Evolutionary conservation across 257 asterid genomes (phyloP), one percentile per base, ranked within the genome.

Genomic region (Primulina tabacum): DNA sequence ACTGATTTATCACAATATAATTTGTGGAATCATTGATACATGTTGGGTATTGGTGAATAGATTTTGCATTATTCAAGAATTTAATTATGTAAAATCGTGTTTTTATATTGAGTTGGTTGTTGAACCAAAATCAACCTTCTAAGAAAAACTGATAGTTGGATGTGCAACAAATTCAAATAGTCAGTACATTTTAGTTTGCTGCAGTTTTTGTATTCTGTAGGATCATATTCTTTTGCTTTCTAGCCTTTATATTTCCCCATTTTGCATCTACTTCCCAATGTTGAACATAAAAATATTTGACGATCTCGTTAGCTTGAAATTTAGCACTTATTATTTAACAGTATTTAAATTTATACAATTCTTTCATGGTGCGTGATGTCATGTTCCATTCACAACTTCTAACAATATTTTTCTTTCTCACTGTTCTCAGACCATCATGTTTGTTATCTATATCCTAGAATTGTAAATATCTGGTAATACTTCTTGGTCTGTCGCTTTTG

Each of bases 1-100:
- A 61, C 29, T 17, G 50, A 71, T 50, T 24, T 60, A 8, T 9
- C n/a, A 29, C 37, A 17, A n/a, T 71, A 33, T 26, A 64, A 29
- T 66, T 61, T 32, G 21, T 40, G 47, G 65, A 56, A 21, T 12
- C n/a, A 43, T 21, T 16, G 57, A 64, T 75, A 24, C 10, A 43
- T 26, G 10, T 68, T 1, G 21, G 43, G 10, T 64, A 43, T 11
- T 43, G 16, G 53, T 11, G 53, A 12, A 38, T 38, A 38, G 50
- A 38, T 38, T 38, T 38, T 33, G 37, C 50, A 8, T 38, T 2
- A 38, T 38, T 38, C 50, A 38, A 38, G 14, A 38, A 10, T 38
- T 38, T 38, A 4, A 8, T 38, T 38, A 14, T 9, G 50, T 38
- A 10, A 38, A 33, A 33, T 33, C 6, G 7, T 33, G 37, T 33